These are phyloP conservation scores for Leccinum disarticulatum DNA, from an alignment of 768 basidiomycete species.

Conservation along the genomic window DNA sequence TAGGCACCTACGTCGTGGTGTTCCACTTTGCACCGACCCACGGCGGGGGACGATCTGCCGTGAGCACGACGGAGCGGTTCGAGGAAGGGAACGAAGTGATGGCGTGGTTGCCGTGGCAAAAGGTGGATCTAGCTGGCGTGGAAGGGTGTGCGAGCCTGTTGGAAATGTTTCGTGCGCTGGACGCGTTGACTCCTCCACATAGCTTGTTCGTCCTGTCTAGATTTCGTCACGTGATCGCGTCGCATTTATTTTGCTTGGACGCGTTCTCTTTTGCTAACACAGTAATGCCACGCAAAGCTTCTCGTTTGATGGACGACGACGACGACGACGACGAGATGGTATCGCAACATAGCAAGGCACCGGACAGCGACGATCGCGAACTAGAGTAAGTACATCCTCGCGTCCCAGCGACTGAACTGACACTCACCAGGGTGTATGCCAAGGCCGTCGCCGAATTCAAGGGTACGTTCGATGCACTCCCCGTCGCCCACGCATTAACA, in stretches of 20 bases:
- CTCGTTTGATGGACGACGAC: conserved; percentile 15
- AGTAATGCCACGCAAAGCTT: conserved; percentile 14
- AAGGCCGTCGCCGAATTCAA: conserved; percentile 34
- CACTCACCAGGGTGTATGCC: conserved; percentile 24
- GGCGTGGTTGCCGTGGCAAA: conserved; percentile 54
- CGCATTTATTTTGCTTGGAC: background rate
- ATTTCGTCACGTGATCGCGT: conserved; percentile 30
- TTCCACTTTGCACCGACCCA: conserved; percentile 37
- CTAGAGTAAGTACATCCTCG: conserved; percentile 22
- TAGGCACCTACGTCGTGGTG: conserved; percentile 35
- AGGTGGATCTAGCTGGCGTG: conserved; percentile 29
- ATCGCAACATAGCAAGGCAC: conserved; percentile 20
- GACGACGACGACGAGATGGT: conserved; percentile 15
- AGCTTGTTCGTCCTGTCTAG: conserved; percentile 31
- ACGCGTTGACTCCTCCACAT: conserved; percentile 29
- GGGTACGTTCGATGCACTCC: conserved; percentile 13
- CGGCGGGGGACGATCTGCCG: conserved; percentile 20
- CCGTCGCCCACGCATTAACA: background rate
- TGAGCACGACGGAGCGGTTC: conserved; percentile 40
- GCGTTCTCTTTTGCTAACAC: background rate
- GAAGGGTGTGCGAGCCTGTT: conserved; percentile 13
- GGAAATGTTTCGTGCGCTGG: conserved; percentile 23
- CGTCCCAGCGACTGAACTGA: background rate
- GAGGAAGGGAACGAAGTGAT: conserved; percentile 40
- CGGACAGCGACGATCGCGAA: conserved; percentile 28